Percentiles rank a stretch among this genome's conserved stretches.
Evolutionary conservation across 192 early-diverging fungal genomes (phyloP).

Genomic region (Coemansia sp.): DNA sequence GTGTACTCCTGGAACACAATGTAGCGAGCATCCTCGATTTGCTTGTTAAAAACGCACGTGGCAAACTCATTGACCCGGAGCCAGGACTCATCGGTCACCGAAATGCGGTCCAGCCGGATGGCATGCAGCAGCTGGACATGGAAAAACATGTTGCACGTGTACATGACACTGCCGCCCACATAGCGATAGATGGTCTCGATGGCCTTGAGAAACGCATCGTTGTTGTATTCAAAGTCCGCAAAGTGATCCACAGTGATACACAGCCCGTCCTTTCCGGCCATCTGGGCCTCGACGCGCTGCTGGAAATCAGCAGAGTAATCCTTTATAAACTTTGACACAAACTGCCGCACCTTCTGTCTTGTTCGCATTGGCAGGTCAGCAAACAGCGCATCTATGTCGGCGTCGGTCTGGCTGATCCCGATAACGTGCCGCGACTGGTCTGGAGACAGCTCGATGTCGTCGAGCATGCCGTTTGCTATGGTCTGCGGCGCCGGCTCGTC

Average conservation of each 20-base stretch:
- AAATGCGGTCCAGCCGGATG: conserved; percentile 18
- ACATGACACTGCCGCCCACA: conserved; percentile 21
- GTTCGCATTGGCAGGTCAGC: conserved; percentile 21
- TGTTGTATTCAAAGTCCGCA: conserved; percentile 23
- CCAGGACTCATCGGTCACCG: conserved; percentile 31
- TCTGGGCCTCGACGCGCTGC: conserved; percentile 34
- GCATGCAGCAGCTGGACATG: conserved; percentile 31
- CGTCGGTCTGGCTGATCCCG: conserved; percentile 15
- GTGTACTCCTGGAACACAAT: conserved; percentile 39
- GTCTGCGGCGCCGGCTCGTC: conserved; percentile 7
- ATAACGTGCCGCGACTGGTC: conserved; percentile 19
- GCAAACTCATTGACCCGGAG: conserved; percentile 45
- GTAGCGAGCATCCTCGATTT: conserved; percentile 29
- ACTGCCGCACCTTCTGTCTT: conserved; percentile 27
- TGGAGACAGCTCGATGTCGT: conserved; percentile 18
- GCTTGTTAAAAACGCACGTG: conserved; percentile 37
- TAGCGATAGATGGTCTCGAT: conserved; percentile 30
- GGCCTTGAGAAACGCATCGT: conserved; percentile 25
- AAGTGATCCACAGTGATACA: conserved; percentile 36
- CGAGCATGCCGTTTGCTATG: conserved; percentile 1
- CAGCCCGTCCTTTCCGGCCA: conserved; percentile 25
- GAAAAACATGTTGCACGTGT: conserved; percentile 45
- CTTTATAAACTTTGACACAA: conserved; percentile 30
- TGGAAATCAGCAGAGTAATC: conserved; percentile 36
- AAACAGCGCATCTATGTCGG: conserved; percentile 30